Percentiles rank a stretch among this genome's conserved stretches.
phyloP scores from a whole-genome alignment of 352 stramenopile genomes.

The Peronospora destructor region DNA sequence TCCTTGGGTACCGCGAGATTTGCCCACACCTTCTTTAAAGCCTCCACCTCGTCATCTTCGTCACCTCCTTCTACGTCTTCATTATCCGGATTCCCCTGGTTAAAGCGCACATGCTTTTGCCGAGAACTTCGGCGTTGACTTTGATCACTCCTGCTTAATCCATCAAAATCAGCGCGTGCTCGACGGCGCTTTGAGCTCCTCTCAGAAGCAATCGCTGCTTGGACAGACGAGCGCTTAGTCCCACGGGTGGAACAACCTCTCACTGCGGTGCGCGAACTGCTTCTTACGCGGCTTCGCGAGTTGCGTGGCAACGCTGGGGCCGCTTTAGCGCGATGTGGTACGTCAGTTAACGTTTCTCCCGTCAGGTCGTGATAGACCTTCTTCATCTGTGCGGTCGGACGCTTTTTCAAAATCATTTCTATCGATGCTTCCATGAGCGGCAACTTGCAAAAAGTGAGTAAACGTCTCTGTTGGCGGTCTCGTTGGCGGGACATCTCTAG shows the following conservation, averaged over 20 bases:
- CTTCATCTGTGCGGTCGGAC: constrained; percentile 61
- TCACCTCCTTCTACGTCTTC: constrained; percentile 11
- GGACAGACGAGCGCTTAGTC: constrained; percentile 11
- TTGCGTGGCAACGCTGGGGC: constrained; percentile 14
- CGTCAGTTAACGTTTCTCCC: constrained; percentile 45
- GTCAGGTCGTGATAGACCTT: constrained; percentile 57
- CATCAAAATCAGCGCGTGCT: constrained; percentile 22
- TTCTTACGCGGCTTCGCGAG: constrained; percentile 20
- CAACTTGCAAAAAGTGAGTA: constrained; percentile 55
- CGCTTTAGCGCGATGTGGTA: constrained; percentile 30
- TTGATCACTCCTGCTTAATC: constrained; percentile 8
- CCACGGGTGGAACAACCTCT: constrained; percentile 9
- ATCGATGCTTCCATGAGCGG: constrained; percentile 61
- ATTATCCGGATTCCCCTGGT: constrained; percentile 13
- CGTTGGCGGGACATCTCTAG: constrained; percentile 80
- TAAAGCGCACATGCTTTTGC: constrained; percentile 20
- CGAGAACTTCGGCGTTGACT: constrained; percentile 15
- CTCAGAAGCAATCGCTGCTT: constrained; percentile 11
- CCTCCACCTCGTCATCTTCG: constrained; percentile 10
- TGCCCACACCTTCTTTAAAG: constrained; percentile 18
- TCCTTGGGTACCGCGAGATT: constrained; percentile 22
- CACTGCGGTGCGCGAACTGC: constrained; percentile 12
- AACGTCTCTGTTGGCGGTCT: constrained; percentile 76
- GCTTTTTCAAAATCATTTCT: constrained; percentile 74
- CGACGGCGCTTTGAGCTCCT: constrained; percentile 27